Conservation (phyloP, 331 rosid genomes). For the Stylosanthes scabra region DNA sequence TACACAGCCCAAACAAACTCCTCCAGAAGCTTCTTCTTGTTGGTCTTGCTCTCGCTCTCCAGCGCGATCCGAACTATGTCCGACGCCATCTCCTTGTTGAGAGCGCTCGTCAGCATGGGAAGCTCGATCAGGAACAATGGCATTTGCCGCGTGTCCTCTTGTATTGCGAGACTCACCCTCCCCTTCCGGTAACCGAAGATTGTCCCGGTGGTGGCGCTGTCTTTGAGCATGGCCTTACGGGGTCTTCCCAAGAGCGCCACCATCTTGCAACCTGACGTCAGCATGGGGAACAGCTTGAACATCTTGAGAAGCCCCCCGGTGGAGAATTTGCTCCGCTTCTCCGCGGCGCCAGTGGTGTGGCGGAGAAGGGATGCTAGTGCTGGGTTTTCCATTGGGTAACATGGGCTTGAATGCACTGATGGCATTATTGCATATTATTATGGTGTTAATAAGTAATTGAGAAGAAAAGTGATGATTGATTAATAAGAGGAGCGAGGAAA, state of each 20-base stretch:
- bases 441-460: neutral
- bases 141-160: conserved; percentile 91
- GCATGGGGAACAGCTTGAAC: conserved; percentile 87
- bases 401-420: conserved; percentile 74
- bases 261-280: conserved; percentile 95
- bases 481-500: too few relatives aligned
- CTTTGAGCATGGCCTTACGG: conserved; percentile 77
- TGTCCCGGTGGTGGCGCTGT: conserved; percentile 85
- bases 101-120: conserved; percentile 71
- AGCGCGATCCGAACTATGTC: conserved; percentile 82
- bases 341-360: conserved; percentile 46
- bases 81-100: conserved; percentile 89
- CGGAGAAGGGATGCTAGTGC: conserved; percentile 71
- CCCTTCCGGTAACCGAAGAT: conserved; percentile 89
- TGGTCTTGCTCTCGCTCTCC: conserved; percentile 87
- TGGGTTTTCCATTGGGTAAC: conserved; percentile 78
- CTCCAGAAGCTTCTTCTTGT: conserved; percentile 79
- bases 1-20: conserved; percentile 94
- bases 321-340: conserved; percentile 54
- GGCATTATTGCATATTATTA: conserved; percentile 57
- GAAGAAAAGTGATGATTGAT: too few relatives aligned
- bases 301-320: conserved; percentile 68
- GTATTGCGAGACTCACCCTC: conserved; percentile 84
- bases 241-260: conserved; percentile 86
- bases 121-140: conserved; percentile 83